Evolutionary conservation across 2,329 filamentous ascomycete species (phyloP), one percentile per base, ranked within the genome.

Genomic region (Aspergillus ochraceoroseus): DNA sequence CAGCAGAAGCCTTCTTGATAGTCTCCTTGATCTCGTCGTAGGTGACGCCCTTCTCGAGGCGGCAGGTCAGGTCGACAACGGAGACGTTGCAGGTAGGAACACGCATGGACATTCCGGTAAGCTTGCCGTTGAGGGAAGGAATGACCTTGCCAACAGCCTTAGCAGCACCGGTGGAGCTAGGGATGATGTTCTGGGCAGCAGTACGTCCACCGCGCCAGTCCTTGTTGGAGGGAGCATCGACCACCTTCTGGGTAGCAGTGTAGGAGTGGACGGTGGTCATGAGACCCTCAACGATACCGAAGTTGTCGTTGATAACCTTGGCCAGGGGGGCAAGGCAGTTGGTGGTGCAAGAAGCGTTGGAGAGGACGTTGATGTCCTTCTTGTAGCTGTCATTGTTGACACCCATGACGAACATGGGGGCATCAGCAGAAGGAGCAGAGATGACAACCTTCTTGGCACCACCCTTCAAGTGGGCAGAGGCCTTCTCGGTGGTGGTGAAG

Each of bases 121-220:
- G 87, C 84, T 98, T 98, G 81, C 92, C 92, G 76, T 96, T 96
- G 58, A 98, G 83, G 59, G 80, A 75, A 61, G 92, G 92, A 65
- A 96, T 96, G 77, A 96, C 92, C 85, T 98, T 98, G 76, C 92
- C 92, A 75, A 98, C 92, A 68, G 92, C 92, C 87, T 98, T 98
- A 70, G 92, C 92, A 71, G 92, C 92, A 82, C 92, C 92, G 56
- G 92, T 98, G 81, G 87, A 94, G 78, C 82, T 87, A 73, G 92
- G 92, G 67, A 98, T 96, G 80, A 96, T 96, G 85, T 98, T 96
- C 80, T 94, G 86, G 66, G 92, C 92, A 75, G 92, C 92, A 62
- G 87, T 89, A 76, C 92, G 92, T 72, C 92, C 92, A 82, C 92
- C 92, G 75, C 90, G 85, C 90, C 90, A 98, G 79, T 96, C 92